Evolutionary conservation across 176 grass and related monocot genomes (phyloP), one percentile per base, ranked within the genome.

Genomic region (Poa pratensis): DNA sequence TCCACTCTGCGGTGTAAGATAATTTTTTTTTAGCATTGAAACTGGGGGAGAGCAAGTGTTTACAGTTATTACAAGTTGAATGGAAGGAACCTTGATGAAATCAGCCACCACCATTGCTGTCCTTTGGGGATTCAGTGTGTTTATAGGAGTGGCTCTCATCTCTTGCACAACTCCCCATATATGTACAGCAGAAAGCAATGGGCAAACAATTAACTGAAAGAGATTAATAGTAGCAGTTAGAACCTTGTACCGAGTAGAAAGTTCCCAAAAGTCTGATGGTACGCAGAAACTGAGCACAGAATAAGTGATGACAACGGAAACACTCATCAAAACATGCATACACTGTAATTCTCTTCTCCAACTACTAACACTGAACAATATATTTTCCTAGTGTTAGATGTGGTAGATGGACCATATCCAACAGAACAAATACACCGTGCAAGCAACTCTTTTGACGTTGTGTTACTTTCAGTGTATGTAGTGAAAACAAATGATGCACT

Each of bases 121-220:
- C 68, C 97, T 90, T 55, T 99, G 92, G 8, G 92, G 94, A 78
- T 96, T 99, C 20, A 96, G 94, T 32, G 97, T 94, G 76, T 92
- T 92, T 64, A 98, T 64, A 87, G 96, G 96, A 87, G 91, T 90
- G 30, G 96, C 96, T 87, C 81, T 86, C 91, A 96, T 96, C 88
- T 99, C 96, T 86, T 96, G 87, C 69, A 91, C 82, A 23, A 99
- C 96, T 77, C 91, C 89, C 23, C 89, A 99, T 80, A 99, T 89
- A 80, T 99, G 96, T 51, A 94, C 84, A 55, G 77, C 88, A 20
- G 94, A 94, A 69, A 99, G 93, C 76, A 99, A 89, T 9, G 94
- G 94, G 9, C 91, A 92, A 53, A 68, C 94, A 87, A 99, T 94
- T 87, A 99, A 81, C 97, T 99, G 90, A 79, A 84, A 84, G 3